Evolutionary conservation across 768 basidiomycete species (phyloP).

Genomic region (Fomitopsis pulvina): DNA sequence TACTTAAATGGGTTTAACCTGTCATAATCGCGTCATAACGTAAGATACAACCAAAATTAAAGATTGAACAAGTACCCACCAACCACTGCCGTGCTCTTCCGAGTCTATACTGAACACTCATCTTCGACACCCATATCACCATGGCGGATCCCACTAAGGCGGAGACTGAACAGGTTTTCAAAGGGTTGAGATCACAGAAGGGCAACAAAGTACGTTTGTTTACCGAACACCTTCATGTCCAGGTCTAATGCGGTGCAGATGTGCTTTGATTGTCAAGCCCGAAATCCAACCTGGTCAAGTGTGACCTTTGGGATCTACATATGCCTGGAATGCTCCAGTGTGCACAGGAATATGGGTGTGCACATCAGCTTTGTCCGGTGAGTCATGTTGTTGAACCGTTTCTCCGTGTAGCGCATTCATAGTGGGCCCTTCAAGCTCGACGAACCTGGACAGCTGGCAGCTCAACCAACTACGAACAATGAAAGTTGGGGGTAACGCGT

Average conservation of each 20-base stretch:
- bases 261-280: constrained; percentile 93
- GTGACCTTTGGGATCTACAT: constrained; percentile 97
- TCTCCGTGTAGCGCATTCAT: not conserved
- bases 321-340: constrained; percentile 92
- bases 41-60: too few species aligned
- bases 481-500: constrained; percentile 92
- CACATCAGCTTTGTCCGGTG: constrained; percentile 97
- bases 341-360: constrained; percentile 95
- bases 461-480: constrained; percentile 85
- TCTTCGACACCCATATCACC: not conserved
- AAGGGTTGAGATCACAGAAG: constrained; percentile 74
- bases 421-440: constrained; percentile 56
- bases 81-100: too few species aligned
- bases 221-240: not conserved
- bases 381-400: constrained; percentile 20
- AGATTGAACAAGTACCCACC: too few species aligned
- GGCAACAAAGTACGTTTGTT: constrained; percentile 65
- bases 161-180: constrained; percentile 85
- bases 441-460: constrained; percentile 95
- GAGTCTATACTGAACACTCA: too few species aligned
- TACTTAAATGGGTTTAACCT: too few species aligned
- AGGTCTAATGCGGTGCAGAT: constrained; percentile 33
- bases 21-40: too few species aligned
- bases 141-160: constrained; percentile 80
- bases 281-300: constrained; percentile 97